These are phyloP conservation scores for Schizonepeta tenuifolia DNA, from an alignment of 257 asterid species.

Conservation along the genomic window DNA sequence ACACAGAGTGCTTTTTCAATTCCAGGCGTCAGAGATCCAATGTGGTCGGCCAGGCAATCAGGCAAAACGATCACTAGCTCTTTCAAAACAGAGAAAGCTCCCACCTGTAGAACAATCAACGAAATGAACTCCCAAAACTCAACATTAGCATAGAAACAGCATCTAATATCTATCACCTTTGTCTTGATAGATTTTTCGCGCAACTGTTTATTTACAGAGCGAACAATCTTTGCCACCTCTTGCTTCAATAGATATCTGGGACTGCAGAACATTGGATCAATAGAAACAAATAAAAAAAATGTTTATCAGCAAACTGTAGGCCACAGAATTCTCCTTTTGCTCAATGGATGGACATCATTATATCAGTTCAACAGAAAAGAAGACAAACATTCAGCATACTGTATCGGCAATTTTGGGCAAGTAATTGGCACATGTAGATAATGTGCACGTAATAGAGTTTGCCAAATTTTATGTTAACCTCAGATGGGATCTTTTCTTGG, in stretches of 20 bases:
- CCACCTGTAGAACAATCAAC: constrained; percentile 65
- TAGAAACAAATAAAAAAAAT: constrained; percentile 8
- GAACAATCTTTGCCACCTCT: constrained; percentile 95
- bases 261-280: constrained; percentile 52
- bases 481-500: not conserved
- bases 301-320: not conserved
- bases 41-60: constrained; percentile 97
- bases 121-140: constrained; percentile 22
- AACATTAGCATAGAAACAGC: constrained; percentile 20
- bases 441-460: not conserved
- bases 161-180: constrained; percentile 55
- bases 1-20: constrained; percentile 95
- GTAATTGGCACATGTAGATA: constrained; percentile 1
- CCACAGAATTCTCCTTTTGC: constrained; percentile 24
- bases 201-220: constrained; percentile 90
- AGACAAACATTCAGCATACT: constrained; percentile 14
- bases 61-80: constrained; percentile 95
- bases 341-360: constrained; percentile 1
- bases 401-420: not conserved
- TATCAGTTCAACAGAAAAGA: constrained; percentile 17
- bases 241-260: constrained; percentile 93
- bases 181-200: constrained; percentile 96
- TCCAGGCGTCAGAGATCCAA: constrained; percentile 96
- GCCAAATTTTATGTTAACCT: constrained; percentile 3
- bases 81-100: constrained; percentile 93